Evolutionary conservation across 2,329 filamentous ascomycete species (phyloP).

Genomic region (Lachnellula willkommii): DNA sequence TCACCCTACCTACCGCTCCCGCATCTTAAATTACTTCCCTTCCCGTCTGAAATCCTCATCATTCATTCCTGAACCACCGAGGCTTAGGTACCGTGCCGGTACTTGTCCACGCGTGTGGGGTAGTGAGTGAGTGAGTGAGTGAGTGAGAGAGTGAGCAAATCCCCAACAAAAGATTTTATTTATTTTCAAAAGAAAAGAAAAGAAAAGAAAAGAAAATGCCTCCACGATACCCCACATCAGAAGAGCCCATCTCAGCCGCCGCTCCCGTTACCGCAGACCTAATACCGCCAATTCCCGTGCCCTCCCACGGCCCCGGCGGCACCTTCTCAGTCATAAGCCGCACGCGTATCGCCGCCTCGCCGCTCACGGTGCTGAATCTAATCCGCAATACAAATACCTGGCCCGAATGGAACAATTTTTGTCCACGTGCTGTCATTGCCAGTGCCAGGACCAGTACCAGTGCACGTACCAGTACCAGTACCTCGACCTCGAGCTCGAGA

Average conservation of each 20-base stretch:
- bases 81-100: too few species aligned
- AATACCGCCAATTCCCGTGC: conserved; percentile 14
- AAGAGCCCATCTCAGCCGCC: conserved; percentile 3
- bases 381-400: conserved; percentile 22
- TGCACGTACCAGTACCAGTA: too few species aligned
- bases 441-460: conserved; percentile 36
- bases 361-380: conserved; percentile 13
- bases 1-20: too few species aligned
- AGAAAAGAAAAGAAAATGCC: conserved; percentile 2
- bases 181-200: not conserved
- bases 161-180: too few species aligned
- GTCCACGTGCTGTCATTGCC: conserved; percentile 52
- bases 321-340: conserved; percentile 19
- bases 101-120: too few species aligned
- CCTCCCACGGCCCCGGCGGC: conserved; percentile 19
- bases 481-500: too few species aligned
- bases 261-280: conserved; percentile 10
- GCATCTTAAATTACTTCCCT: too few species aligned
- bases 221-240: conserved; percentile 6
- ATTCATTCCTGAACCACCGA: too few species aligned
- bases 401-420: conserved; percentile 45
- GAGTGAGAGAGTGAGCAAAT: too few species aligned
- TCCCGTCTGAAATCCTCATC: too few species aligned
- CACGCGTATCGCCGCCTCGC: conserved; percentile 13
- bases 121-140: too few species aligned